Percentiles rank a stretch among this genome's conserved stretches.
Conservation (phyloP, 1,284 basidiomycete species). For the Austropuccinia psidii region DNA sequence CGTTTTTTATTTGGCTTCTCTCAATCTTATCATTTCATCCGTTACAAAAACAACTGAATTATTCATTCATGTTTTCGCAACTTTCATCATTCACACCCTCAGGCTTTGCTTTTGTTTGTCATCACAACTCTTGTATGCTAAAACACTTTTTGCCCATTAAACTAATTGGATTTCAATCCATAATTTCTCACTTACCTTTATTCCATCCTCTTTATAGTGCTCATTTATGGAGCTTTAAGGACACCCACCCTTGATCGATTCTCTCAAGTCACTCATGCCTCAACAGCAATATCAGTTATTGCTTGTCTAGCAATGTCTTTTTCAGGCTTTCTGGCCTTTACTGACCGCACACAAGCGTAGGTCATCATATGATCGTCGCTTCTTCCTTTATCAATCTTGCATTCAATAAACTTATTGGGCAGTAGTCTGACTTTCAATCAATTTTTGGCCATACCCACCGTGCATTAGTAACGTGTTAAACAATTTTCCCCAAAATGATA, state of each 20-base stretch:
- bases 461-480: slow-evolving; percentile 75
- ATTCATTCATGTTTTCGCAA: neutral
- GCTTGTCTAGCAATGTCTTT: slow-evolving; percentile 75
- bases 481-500: slow-evolving; percentile 69
- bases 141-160: neutral
- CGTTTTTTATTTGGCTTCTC: neutral
- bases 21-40: neutral
- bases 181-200: neutral
- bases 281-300: slow-evolving; percentile 69
- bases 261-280: slow-evolving; percentile 82
- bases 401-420: neutral
- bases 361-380: neutral
- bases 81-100: neutral
- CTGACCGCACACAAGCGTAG: slow-evolving; percentile 70
- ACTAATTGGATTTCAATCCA: neutral
- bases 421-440: neutral
- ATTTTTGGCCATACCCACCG: neutral
- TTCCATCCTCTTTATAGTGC: slow-evolving; percentile 48
- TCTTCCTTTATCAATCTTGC: neutral
- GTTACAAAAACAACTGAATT: neutral
- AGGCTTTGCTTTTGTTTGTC: slow-evolving; percentile 83
- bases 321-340: slow-evolving; percentile 88
- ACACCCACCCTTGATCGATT: slow-evolving; percentile 94
- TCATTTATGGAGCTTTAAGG: slow-evolving; percentile 87
- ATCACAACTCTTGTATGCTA: slow-evolving; percentile 65